Evolutionary conservation across 2,329 filamentous ascomycete species (phyloP), one percentile per base, ranked within the genome.

Genomic region (Calonectria leucothoes): DNA sequence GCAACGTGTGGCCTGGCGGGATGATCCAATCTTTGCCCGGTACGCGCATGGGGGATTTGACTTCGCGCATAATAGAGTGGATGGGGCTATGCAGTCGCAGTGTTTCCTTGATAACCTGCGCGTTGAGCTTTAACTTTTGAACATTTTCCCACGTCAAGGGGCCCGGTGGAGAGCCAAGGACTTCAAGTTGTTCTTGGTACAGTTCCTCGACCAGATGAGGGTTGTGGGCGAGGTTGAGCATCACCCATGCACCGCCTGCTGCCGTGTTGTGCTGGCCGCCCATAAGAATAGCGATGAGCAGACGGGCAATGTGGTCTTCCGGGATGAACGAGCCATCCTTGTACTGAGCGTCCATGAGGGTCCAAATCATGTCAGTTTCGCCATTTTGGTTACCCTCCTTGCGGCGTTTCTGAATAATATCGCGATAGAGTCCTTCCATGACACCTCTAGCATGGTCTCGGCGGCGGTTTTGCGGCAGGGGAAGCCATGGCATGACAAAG

Each of bases 201-300:
- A 98, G 89, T 77, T 96, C 94, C 76, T 97, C 93, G 72, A 93
- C 88, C 51, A 97, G 90, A 33, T 95, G 89, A 6, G 95, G 94
- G 77, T 93, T 90, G 68, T 93, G 90, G n/a, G 95, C 95, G 27
- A 98, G 91, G 75, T 93, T 93, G 29, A 97, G 89, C 81, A 97
- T 89, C 76, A 97, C 95, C 94, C 95, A 97, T 25, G 94, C 91
- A 76, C 92, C 93, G 27, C 94, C 95, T 12, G 94, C 95, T 4
- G 94, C 94, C 1, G 94, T 96, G 2, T 94, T 96, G 86, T 98
- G 95, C 82, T 98, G 95, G 66, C 95, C 95, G 70, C 94, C 95
- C 95, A 98, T 97, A 68, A 98, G 90, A 25, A 97, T 89, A 1
- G 95, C 95, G 83, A 98, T 98, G 93, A 98, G 95, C 90, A 97